phyloP scores from a whole-genome alignment of 2,329 filamentous ascomycete genomes.

The Fusarium sulawesiense region DNA sequence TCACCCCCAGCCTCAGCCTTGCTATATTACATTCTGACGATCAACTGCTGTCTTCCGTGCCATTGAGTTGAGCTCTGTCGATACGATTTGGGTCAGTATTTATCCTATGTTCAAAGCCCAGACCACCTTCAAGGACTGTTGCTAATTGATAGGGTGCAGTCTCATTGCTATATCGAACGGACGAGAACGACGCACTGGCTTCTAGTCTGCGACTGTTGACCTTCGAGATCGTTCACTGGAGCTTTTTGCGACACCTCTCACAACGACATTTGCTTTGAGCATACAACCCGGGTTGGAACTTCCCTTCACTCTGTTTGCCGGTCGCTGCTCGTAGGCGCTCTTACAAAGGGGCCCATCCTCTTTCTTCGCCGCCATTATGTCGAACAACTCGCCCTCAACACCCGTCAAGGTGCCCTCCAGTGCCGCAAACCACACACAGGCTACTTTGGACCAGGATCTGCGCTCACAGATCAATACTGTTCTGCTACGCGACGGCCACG shows the following conservation, averaged over 20 bases:
- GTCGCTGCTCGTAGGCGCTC: background rate
- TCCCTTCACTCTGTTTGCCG: background rate
- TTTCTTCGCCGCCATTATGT: conserved; percentile 50
- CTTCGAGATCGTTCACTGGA: conserved; percentile 9
- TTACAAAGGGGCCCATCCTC: conserved; percentile 1
- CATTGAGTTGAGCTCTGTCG: conserved; percentile 4
- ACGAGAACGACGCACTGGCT: background rate
- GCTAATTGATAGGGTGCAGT: background rate
- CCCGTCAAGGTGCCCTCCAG: conserved; percentile 71
- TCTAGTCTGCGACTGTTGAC: background rate
- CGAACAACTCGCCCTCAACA: conserved; percentile 61
- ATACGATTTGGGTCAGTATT: conserved; percentile 5
- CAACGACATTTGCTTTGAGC: background rate
- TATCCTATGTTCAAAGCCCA: background rate
- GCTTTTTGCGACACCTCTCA: conserved; percentile 1
- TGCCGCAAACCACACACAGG: conserved; percentile 69
- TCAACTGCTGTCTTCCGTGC: conserved; percentile 5
- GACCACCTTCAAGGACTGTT: background rate
- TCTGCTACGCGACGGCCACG: conserved; percentile 68
- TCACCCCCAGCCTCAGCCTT: conserved; percentile 43
- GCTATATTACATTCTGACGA: conserved; percentile 33
- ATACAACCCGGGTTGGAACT: background rate
- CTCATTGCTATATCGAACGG: background rate
- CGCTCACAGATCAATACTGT: conserved; percentile 71
- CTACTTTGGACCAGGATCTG: conserved; percentile 70